Evolutionary conservation across 805 yeast genomes (phyloP).

Genomic region (Candida vartiovaarae): DNA sequence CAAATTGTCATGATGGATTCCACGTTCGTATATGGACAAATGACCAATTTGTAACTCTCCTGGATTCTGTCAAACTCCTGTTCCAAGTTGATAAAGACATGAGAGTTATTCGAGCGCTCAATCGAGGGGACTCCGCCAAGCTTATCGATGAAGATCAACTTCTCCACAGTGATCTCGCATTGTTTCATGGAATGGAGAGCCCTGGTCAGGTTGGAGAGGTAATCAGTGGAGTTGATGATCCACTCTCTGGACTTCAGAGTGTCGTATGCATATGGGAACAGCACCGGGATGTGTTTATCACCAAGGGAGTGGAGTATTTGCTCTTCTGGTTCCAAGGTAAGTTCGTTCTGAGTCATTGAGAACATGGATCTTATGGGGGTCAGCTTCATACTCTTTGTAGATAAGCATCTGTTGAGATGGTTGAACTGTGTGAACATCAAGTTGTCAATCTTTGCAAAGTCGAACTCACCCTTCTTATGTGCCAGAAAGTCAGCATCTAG

Average conservation of each 20-base stretch:
- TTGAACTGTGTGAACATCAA: conserved; percentile 17
- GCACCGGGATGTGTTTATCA: conserved; percentile 31
- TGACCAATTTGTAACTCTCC: conserved; percentile 60
- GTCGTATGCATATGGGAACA: conserved; percentile 66
- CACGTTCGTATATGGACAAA: conserved; percentile 36
- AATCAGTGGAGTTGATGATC: conserved; percentile 34
- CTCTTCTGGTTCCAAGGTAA: conserved; percentile 7
- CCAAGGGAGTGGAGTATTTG: conserved; percentile 5
- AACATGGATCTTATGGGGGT: conserved; percentile 15
- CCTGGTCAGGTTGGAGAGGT: conserved; percentile 29
- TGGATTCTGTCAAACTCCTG: conserved; percentile 71
- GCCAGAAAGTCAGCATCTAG: conserved; percentile 20
- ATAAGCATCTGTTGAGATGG: conserved; percentile 8
- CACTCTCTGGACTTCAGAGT: conserved; percentile 35
- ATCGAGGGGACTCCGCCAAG: conserved; percentile 88
- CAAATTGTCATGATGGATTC: conserved; percentile 60
- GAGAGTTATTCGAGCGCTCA: conserved; percentile 75
- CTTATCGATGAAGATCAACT: conserved; percentile 70
- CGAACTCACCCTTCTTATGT: conserved; percentile 11
- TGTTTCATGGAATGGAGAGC: conserved; percentile 3
- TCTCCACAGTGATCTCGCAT: conserved; percentile 52
- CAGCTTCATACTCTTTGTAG: conserved; percentile 4
- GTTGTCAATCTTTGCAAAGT: conserved; percentile 12
- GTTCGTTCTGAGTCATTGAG: not conserved
- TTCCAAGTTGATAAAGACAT: conserved; percentile 75